A percentile compares a stretch with the other conserved stretches of the same genome.
Evolutionary conservation across 73 alveolate species (phyloP).

Genomic region (Paraurostyla sp.): DNA sequence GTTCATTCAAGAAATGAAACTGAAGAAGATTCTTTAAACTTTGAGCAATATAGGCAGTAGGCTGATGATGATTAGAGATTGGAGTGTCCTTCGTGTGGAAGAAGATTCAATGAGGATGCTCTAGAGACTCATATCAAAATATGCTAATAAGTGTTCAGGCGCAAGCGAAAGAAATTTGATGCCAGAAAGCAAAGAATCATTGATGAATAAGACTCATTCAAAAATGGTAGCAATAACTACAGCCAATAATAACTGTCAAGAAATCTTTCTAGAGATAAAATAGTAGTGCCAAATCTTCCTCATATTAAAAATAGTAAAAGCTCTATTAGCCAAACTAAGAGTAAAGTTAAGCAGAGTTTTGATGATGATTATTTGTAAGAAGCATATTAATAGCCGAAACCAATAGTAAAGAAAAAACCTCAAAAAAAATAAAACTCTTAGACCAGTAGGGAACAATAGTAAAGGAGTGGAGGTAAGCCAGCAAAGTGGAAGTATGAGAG

Average conservation of each 20-base stretch:
- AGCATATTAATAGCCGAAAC: too few species aligned
- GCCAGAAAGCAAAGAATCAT: conserved; percentile 44
- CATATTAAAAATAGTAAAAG: not conserved
- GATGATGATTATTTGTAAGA: too few species aligned
- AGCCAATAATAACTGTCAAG: not conserved
- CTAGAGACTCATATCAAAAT: conserved; percentile 82
- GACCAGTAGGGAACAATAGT: not conserved
- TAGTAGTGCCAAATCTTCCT: not conserved
- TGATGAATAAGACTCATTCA: not conserved
- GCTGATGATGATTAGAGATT: conserved; percentile 24
- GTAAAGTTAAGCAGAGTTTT: too few species aligned
- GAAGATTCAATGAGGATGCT: conserved; percentile 86
- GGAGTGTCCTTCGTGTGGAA: conserved; percentile 86
- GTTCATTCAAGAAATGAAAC: too few species aligned
- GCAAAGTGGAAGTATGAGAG: conserved; percentile 68
- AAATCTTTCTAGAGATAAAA: not conserved
- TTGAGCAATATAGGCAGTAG: not conserved
- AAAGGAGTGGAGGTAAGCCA: not conserved
- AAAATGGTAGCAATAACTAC: not conserved
- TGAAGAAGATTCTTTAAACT: not conserved
- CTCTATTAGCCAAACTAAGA: too few species aligned
- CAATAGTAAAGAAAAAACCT: not conserved
- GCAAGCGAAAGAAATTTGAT: conserved; percentile 72
- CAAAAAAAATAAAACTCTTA: not conserved
- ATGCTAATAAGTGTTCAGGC: conserved; percentile 82